Evolutionary conservation across 2,329 filamentous ascomycete species (phyloP).

Genomic region (Fusarium beomiforme): DNA sequence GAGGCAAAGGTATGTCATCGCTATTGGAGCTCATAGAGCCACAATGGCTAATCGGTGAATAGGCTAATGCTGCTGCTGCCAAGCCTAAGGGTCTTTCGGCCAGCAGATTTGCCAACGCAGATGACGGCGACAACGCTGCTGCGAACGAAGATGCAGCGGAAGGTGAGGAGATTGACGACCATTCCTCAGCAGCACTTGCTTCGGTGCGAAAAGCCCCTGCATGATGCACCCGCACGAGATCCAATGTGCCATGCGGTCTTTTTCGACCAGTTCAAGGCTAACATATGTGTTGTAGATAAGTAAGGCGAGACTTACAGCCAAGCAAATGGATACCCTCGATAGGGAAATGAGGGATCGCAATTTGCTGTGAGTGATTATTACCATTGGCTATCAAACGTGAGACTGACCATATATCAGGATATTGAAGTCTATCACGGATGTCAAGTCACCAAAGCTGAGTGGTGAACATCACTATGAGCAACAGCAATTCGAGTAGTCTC

Average conservation of each 20-base stretch:
- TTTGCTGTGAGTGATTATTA: constrained; percentile 53
- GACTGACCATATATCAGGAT: constrained; percentile 32
- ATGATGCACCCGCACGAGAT: constrained; percentile 49
- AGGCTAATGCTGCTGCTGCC: constrained; percentile 58
- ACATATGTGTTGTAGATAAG: constrained; percentile 50
- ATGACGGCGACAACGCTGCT: constrained; percentile 50
- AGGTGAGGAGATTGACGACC: constrained; percentile 70
- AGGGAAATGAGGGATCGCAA: constrained; percentile 67
- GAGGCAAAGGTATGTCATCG: constrained; percentile 64
- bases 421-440: constrained; percentile 43
- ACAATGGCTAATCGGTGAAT: background rate
- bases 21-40: too few species aligned
- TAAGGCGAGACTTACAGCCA: constrained; percentile 57
- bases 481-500: constrained; percentile 24
- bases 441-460: constrained; percentile 30
- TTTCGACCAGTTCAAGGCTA: constrained; percentile 23
- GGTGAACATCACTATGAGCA: constrained; percentile 32
- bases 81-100: constrained; percentile 62
- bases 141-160: constrained; percentile 54
- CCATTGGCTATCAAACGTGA: background rate
- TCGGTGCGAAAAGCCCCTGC: constrained; percentile 69
- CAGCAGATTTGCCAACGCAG: constrained; percentile 62
- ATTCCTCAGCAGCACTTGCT: constrained; percentile 72
- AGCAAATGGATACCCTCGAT: constrained; percentile 64
- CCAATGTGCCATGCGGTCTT: constrained; percentile 28